Evolutionary conservation across 371 early-diverging fungal genomes (phyloP).

Genomic region (Globomyces sp.): DNA sequence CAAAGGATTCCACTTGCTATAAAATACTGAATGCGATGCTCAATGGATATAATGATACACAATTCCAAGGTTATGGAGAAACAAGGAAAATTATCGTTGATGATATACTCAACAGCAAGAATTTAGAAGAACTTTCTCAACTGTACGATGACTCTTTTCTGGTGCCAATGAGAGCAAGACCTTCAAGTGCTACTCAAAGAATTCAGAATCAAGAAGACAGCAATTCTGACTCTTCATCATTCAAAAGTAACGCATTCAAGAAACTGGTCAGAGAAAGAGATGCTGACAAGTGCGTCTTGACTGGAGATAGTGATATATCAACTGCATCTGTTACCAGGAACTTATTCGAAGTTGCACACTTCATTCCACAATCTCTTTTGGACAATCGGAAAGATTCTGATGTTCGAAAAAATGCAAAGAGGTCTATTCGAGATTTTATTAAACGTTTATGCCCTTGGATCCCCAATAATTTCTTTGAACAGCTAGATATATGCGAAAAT

Average conservation of each 20-base stretch:
- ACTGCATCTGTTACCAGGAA: background rate
- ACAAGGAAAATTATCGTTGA: slow-evolving; percentile 1
- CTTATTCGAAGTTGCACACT: slow-evolving; percentile 10
- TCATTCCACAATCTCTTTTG: background rate
- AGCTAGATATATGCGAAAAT: slow-evolving; percentile 12
- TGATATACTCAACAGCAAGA: background rate
- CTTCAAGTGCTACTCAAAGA: background rate
- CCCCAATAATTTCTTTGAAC: slow-evolving; percentile 1
- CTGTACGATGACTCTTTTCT: slow-evolving; percentile 10
- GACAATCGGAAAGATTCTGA: background rate
- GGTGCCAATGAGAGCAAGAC: slow-evolving; percentile 9
- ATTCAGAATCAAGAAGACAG: background rate
- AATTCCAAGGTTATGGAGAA: background rate
- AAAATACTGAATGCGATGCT: slow-evolving; percentile 17
- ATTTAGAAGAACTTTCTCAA: slow-evolving; percentile 4
- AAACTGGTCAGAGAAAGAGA: slow-evolving; percentile 4
- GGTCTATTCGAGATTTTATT: background rate
- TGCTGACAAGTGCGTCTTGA: slow-evolving; percentile 5
- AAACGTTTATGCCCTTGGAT: background rate
- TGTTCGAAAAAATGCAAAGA: background rate
- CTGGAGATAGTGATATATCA: slow-evolving; percentile 2
- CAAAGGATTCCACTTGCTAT: background rate
- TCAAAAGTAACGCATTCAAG: background rate
- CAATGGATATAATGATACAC: background rate
- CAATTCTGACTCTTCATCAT: background rate